Conservation (phyloP, 2,329 filamentous ascomycete genomes). For the Fusarium sp. region DNA sequence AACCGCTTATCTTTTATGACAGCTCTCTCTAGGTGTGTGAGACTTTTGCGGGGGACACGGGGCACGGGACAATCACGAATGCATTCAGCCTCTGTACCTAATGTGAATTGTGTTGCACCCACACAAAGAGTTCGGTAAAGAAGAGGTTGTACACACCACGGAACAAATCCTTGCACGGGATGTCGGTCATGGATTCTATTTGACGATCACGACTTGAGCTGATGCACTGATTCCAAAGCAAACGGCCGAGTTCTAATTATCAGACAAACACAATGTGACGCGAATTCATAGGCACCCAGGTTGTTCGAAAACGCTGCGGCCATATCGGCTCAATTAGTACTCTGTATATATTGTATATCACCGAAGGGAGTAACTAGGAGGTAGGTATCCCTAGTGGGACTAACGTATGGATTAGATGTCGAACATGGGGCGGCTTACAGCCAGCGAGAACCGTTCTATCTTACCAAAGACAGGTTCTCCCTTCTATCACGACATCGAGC, state of each 20-base stretch:
- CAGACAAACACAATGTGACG: background rate
- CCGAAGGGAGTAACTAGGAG: background rate
- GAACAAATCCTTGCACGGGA: slow-evolving; percentile 25
- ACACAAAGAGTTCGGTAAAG: slow-evolving; percentile 12
- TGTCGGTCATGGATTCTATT: slow-evolving; percentile 32
- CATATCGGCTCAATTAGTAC: background rate
- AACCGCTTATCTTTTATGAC: slow-evolving; percentile 27
- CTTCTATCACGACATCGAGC: slow-evolving; percentile 20
- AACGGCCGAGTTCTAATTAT: background rate
- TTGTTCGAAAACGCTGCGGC: background rate
- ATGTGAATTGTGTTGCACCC: slow-evolving; percentile 8
- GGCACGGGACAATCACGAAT: slow-evolving; percentile 6
- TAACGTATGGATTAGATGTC: background rate
- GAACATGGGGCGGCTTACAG: background rate
- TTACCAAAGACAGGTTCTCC: background rate
- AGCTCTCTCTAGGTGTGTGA: slow-evolving; percentile 5
- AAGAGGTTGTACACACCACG: slow-evolving; percentile 30
- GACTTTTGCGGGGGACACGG: slow-evolving; percentile 26
- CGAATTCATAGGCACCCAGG: background rate
- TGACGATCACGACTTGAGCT: slow-evolving; percentile 3
- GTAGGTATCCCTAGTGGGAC: background rate
- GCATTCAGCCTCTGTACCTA: background rate
- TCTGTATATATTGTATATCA: background rate
- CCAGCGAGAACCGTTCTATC: background rate
- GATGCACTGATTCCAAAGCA: slow-evolving; percentile 5